Evolutionary conservation across 306 rosid species (phyloP), one percentile per base, ranked within the genome.

Genomic region (Casuarina cunninghamiana): DNA sequence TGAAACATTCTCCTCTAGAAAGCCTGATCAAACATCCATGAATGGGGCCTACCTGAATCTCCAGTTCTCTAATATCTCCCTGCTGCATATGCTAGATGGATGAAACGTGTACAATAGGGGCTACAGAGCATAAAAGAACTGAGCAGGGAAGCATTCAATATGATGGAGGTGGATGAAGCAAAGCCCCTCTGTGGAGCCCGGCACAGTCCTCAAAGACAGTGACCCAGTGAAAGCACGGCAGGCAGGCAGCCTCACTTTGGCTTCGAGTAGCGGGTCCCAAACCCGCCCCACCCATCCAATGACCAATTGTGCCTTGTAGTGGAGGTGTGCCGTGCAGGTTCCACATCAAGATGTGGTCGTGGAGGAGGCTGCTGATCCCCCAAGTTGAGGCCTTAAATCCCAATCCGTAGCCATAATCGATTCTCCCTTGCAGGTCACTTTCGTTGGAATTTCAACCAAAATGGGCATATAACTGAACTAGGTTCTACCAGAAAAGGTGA

Each of bases 11-110:
- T 26, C 32, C 32, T 26, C 32, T 26, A 26, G 32, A 26, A 26
- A 26, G 32, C 32, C 32, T 26, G 32, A 26, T 26, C 32, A 26
- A 26, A 26, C 71, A 66, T 66, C 13, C 48, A 66, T 41, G 41
- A 66, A 5, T 17, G 71, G 32, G 71, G 49, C 71, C 32, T 16
- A 66, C 45, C 49, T 66, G 71, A 66, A 41, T 66, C 71, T 66
- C 8, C 6, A 66, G 71, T 66, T 66, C 3, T 66, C 71, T 16
- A 11, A 15, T 41, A 32, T 8, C 21, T 17, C 71, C 6, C 71
- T 66, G 19, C 21, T 39, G 41, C 32, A 15, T 16, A 2, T 2
- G 32, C 71, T 8, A 35, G 9, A 7, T 21, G 32, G 71, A 1
- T 66, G 42, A 41, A 26, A 65, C 71, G 46, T 41, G 48, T 16